A percentile compares a stretch with the other conserved stretches of the same genome.
These are phyloP conservation scores for Blakeslea trispora DNA, from an alignment of 371 early-diverging fungal genomes.

Conservation along the genomic window DNA sequence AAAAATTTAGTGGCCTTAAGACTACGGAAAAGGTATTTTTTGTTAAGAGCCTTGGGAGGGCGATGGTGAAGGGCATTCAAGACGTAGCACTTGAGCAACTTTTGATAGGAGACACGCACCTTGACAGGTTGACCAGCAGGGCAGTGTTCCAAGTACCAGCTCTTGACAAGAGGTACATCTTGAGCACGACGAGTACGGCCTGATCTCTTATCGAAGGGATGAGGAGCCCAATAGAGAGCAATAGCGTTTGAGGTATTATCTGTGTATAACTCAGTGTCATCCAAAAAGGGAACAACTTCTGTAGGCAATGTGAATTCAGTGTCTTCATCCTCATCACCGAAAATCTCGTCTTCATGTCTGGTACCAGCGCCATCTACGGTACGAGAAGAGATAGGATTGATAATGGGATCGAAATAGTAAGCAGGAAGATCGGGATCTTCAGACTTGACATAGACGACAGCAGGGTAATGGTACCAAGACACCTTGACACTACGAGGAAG, in stretches of 20 bases:
- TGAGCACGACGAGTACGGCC: slow-evolving; percentile 93
- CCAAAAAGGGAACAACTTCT: slow-evolving; percentile 85
- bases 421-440: slow-evolving; percentile 97
- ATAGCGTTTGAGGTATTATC: slow-evolving; percentile 93
- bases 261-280: slow-evolving; percentile 77
- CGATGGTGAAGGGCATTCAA: slow-evolving; percentile 87
- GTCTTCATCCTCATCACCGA: slow-evolving; percentile 77
- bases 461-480: slow-evolving; percentile 93
- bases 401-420: slow-evolving; percentile 95
- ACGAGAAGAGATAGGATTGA: slow-evolving; percentile 95
- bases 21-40: slow-evolving; percentile 93
- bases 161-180: slow-evolving; percentile 95
- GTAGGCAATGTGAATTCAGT: slow-evolving; percentile 78
- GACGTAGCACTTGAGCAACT: slow-evolving; percentile 89
- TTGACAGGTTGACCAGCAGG: slow-evolving; percentile 95
- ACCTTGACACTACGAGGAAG: slow-evolving; percentile 92
- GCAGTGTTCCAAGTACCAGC: slow-evolving; percentile 97
- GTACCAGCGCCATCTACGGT: slow-evolving; percentile 55
- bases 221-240: slow-evolving; percentile 96
- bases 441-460: slow-evolving; percentile 83
- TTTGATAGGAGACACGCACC: slow-evolving; percentile 97
- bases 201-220: slow-evolving; percentile 93
- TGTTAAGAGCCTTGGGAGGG: slow-evolving; percentile 86
- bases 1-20: slow-evolving; percentile 97
- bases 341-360: slow-evolving; percentile 85